Evolutionary conservation across 805 yeast genomes (phyloP).

Genomic region (Wickerhamomyces pijperi): DNA sequence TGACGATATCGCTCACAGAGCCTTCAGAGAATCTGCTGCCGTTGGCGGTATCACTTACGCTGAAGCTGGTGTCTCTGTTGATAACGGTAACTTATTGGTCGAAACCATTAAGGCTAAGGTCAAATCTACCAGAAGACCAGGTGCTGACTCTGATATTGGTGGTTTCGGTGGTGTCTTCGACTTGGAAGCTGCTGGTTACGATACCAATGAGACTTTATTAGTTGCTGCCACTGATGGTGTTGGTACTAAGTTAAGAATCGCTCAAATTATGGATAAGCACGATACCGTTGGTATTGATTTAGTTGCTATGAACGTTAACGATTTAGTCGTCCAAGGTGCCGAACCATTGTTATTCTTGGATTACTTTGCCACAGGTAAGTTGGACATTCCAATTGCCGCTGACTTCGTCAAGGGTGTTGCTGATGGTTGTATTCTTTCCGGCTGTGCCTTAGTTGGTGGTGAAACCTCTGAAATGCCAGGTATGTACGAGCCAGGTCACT

Average conservation of each 20-base stretch:
- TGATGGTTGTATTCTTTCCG: slow-evolving; percentile 87
- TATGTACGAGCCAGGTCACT: slow-evolving; percentile 89
- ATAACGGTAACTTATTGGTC: slow-evolving; percentile 84
- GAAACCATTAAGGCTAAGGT: slow-evolving; percentile 85
- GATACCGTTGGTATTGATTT: slow-evolving; percentile 98
- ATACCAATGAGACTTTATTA: slow-evolving; percentile 60
- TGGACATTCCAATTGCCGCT: slow-evolving; percentile 75
- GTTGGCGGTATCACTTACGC: slow-evolving; percentile 65
- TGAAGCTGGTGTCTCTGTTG: slow-evolving; percentile 95
- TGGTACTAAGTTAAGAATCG: slow-evolving; percentile 92
- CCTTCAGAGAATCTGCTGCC: slow-evolving; percentile 49
- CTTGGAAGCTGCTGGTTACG: slow-evolving; percentile 76
- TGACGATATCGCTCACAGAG: slow-evolving; percentile 92
- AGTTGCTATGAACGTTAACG: slow-evolving; percentile 98
- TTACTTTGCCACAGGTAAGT: slow-evolving; percentile 90
- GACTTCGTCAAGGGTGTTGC: slow-evolving; percentile 93
- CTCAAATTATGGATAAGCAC: slow-evolving; percentile 80
- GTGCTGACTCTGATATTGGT: slow-evolving; percentile 97
- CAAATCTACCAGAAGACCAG: slow-evolving; percentile 85
- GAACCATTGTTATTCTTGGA: slow-evolving; percentile 93
- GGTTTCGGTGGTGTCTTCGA: slow-evolving; percentile 98
- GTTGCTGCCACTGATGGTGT: slow-evolving; percentile 99
- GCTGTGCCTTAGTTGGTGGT: slow-evolving; percentile 98
- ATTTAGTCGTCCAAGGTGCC: slow-evolving; percentile 96
- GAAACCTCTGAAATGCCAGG: slow-evolving; percentile 99